Conservation (phyloP, 805 yeast genomes). For the Candida fluviatilis region DNA sequence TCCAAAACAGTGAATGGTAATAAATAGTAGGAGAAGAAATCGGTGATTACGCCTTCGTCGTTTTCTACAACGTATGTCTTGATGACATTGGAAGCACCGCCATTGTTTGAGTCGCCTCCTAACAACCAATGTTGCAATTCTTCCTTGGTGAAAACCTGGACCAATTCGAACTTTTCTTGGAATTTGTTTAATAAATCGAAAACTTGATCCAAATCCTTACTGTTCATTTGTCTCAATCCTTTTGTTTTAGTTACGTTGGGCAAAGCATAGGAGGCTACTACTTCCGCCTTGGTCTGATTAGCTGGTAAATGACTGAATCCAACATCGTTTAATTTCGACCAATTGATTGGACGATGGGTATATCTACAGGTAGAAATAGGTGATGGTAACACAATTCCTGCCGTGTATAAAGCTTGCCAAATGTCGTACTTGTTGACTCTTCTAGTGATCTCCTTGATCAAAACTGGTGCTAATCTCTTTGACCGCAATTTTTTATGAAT, state of each 20-base stretch:
- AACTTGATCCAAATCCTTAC: conserved; percentile 63
- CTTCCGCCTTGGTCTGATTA: conserved; percentile 59
- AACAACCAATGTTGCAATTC: conserved; percentile 83
- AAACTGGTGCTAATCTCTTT: conserved; percentile 91
- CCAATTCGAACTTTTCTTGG: conserved; percentile 67
- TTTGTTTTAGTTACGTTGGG: conserved; percentile 45
- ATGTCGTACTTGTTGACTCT: conserved; percentile 78
- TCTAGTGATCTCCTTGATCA: conserved; percentile 91
- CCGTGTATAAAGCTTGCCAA: conserved; percentile 96
- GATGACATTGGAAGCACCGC: conserved; percentile 48
- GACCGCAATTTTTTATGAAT: conserved; percentile 90
- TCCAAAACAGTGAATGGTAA: conserved; percentile 82
- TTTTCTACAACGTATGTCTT: conserved; percentile 73
- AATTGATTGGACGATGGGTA: conserved; percentile 89
- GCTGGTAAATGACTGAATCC: conserved; percentile 83
- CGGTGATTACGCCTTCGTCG: conserved; percentile 67
- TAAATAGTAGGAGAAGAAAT: conserved; percentile 84
- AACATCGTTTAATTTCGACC: conserved; percentile 85
- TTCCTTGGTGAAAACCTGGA: conserved; percentile 61
- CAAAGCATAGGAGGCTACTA: conserved; percentile 59
- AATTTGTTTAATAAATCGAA: conserved; percentile 54
- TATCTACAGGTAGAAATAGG: conserved; percentile 87
- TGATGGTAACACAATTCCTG: conserved; percentile 87
- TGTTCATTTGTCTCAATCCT: conserved; percentile 57
- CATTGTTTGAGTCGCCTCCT: conserved; percentile 34